These are phyloP conservation scores for Xerocomellus amylosporus DNA, from an alignment of 768 basidiomycete genomes.

Conservation along the genomic window DNA sequence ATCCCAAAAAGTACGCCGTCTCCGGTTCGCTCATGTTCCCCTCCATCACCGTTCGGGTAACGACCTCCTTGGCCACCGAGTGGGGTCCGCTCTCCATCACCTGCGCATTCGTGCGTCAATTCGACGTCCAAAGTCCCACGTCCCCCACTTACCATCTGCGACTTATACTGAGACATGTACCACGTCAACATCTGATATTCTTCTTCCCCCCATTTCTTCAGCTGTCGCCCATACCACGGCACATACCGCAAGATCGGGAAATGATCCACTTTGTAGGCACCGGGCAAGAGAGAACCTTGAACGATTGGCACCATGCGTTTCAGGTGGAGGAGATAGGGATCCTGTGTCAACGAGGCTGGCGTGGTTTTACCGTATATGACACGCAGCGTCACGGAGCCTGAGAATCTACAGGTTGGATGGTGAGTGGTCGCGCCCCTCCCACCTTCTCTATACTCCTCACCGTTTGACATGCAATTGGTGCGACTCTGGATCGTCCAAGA, in stretches of 20 bases:
- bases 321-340: slow-evolving; percentile 27
- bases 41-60: slow-evolving; percentile 44
- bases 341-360: slow-evolving; percentile 12
- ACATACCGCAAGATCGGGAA: slow-evolving; percentile 42
- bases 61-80: slow-evolving; percentile 52
- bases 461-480: slow-evolving; percentile 27
- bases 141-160: slow-evolving; percentile 37
- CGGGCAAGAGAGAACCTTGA: slow-evolving; percentile 30
- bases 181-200: slow-evolving; percentile 50
- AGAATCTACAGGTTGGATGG: slow-evolving; percentile 13
- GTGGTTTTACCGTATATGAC: slow-evolving; percentile 30
- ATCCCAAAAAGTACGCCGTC: slow-evolving; percentile 56
- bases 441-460: slow-evolving; percentile 31
- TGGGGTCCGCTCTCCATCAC: slow-evolving; percentile 3
- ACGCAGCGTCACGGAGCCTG: slow-evolving; percentile 25
- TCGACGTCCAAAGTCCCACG: no score
- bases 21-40: slow-evolving; percentile 51
- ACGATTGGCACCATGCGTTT: slow-evolving; percentile 31
- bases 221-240: slow-evolving; percentile 59
- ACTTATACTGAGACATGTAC: slow-evolving; percentile 44
- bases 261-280: slow-evolving; percentile 35
- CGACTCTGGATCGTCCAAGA: slow-evolving; percentile 23
- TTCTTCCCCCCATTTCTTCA: slow-evolving; percentile 52
- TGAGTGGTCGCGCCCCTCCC: not conserved
- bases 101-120: slow-evolving; percentile 3